Percentiles rank a stretch among this genome's conserved stretches.
Evolutionary conservation across 805 yeast genomes (phyloP).

Genomic region (Danielozyma ontarioensis): DNA sequence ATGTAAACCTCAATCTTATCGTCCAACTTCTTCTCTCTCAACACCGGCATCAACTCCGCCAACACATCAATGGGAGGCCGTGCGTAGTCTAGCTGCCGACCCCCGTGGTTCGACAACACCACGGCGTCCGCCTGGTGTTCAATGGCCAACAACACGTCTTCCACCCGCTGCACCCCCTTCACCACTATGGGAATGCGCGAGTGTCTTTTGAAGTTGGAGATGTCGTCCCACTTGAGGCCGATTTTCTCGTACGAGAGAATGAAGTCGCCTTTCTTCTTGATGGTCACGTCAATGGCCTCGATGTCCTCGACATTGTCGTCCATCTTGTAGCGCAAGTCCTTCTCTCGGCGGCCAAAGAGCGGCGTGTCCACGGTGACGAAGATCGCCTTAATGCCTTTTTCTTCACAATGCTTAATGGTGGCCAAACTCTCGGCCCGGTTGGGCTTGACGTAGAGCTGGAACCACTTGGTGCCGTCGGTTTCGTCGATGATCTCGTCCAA

Average conservation of each 20-base stretch:
- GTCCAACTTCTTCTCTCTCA: constrained; percentile 36
- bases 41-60: constrained; percentile 46
- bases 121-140: constrained; percentile 58
- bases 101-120: constrained; percentile 71
- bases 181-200: constrained; percentile 36
- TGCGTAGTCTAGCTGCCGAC: constrained; percentile 62
- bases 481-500: constrained; percentile 38
- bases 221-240: constrained; percentile 41
- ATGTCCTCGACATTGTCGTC: constrained; percentile 19
- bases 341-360: constrained; percentile 48
- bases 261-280: constrained; percentile 8
- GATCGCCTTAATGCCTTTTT: constrained; percentile 39
- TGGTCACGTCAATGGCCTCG: constrained; percentile 21
- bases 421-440: constrained; percentile 27
- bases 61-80: constrained; percentile 59
- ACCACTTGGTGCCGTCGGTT: constrained; percentile 36
- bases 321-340: constrained; percentile 40
- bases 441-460: constrained; percentile 43
- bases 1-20: constrained; percentile 57
- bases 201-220: constrained; percentile 34
- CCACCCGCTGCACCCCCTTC: constrained; percentile 66
- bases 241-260: constrained; percentile 39
- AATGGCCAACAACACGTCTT: constrained; percentile 57
- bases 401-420: constrained; percentile 33
- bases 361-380: constrained; percentile 56